A percentile compares a stretch with the other conserved stretches of the same genome.
Conservation (phyloP, 768 basidiomycete species). For the Termitomyces sp. region DNA sequence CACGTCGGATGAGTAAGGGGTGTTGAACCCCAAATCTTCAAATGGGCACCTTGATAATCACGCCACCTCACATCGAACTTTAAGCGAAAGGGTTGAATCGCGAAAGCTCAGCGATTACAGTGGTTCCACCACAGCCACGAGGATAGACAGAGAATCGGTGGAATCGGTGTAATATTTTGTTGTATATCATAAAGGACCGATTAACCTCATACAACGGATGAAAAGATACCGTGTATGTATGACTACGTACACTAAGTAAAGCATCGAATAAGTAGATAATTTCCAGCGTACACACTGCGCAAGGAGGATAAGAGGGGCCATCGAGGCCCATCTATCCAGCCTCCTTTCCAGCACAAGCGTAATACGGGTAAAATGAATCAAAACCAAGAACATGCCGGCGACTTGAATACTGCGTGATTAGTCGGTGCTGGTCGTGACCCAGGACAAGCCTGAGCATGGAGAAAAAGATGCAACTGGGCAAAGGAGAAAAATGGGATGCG, state of each 20-base stretch:
- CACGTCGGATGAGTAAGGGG: background rate
- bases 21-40: no score
- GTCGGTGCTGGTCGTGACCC: slow-evolving; percentile 9
- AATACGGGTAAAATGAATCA: slow-evolving; percentile 2
- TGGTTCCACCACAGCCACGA: background rate
- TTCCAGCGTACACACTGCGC: slow-evolving; percentile 11
- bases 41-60: background rate
- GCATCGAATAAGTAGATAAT: background rate
- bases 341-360: background rate
- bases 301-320: slow-evolving; percentile 6
- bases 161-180: background rate
- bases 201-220: background rate
- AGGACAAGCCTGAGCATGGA: slow-evolving; percentile 1
- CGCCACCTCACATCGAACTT: background rate
- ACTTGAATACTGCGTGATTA: slow-evolving; percentile 13
- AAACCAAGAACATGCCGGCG: slow-evolving; percentile 10
- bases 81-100: no score
- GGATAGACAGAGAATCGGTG: no score
- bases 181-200: background rate
- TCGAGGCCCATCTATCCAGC: slow-evolving; percentile 9
- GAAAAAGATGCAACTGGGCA: background rate
- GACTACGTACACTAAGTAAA: background rate
- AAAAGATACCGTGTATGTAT: background rate
- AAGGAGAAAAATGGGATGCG: background rate
- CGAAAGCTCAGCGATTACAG: background rate